phyloP scores from a whole-genome alignment of 768 basidiomycete species.

The Collybiopsis luxurians region DNA sequence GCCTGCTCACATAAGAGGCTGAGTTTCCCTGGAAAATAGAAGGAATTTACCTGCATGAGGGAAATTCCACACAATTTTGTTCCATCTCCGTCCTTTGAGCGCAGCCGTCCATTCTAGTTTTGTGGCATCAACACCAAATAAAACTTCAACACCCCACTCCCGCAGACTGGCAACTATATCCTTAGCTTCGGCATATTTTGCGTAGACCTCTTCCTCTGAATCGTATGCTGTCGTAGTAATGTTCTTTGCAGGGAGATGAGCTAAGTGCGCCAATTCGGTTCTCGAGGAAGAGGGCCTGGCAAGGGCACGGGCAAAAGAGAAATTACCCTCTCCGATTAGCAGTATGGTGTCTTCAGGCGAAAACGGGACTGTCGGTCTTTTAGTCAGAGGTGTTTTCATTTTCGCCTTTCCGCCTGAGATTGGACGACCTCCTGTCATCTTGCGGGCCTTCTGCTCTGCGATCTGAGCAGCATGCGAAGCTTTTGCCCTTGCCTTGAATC shows the following conservation, averaged over 20 bases:
- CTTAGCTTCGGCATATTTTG: constrained; percentile 78
- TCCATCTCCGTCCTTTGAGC: constrained; percentile 65
- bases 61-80: constrained; percentile 91
- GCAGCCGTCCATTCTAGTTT: constrained; percentile 55
- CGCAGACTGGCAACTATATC: constrained; percentile 55
- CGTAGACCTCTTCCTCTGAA: constrained; percentile 66
- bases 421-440: neutral
- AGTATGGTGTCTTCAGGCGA: constrained; percentile 62
- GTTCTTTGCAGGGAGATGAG: constrained; percentile 54
- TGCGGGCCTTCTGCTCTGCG: constrained; percentile 27
- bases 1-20: constrained; percentile 36
- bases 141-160: constrained; percentile 60
- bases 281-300: constrained; percentile 44
- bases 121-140: constrained; percentile 87
- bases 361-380: constrained; percentile 62
- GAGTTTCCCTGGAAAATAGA: neutral
- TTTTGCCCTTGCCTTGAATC: constrained; percentile 62
- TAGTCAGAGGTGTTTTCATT: constrained; percentile 13
- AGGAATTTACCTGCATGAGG: constrained; percentile 75
- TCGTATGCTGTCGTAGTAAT: constrained; percentile 88
- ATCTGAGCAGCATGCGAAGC: constrained; percentile 49
- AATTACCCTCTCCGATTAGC: constrained; percentile 92
- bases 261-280: constrained; percentile 28
- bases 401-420: neutral
- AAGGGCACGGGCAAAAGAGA: constrained; percentile 84